A percentile compares a stretch with the other conserved stretches of the same genome.
These are phyloP conservation scores for Termitomyces sp. DNA, from an alignment of 768 basidiomycete species.

Conservation along the genomic window DNA sequence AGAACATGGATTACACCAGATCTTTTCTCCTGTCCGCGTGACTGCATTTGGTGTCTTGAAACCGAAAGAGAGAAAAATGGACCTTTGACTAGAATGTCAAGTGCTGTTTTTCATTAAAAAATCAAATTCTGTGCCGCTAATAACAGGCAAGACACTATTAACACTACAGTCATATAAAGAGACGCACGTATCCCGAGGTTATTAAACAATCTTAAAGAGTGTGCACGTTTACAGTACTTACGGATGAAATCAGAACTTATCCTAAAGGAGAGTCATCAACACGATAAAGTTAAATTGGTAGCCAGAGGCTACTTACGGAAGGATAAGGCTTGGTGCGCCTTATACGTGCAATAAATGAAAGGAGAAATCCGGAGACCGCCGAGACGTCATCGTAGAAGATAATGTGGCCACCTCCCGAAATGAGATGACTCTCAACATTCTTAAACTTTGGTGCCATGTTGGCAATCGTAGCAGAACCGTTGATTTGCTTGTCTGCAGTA, in stretches of 20 bases:
- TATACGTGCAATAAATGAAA: not conserved
- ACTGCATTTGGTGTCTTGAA: too few species aligned
- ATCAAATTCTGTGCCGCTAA: not conserved
- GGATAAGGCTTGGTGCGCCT: not conserved
- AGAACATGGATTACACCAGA: too few species aligned
- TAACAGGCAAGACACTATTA: not conserved
- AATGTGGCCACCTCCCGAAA: constrained; percentile 24
- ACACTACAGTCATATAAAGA: not conserved
- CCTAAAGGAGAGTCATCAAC: not conserved
- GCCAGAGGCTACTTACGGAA: not conserved
- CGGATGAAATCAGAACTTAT: not conserved
- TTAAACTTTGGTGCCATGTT: constrained; percentile 26
- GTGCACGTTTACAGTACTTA: too few species aligned
- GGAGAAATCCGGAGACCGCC: not conserved
- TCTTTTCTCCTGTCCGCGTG: too few species aligned
- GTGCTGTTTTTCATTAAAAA: not conserved
- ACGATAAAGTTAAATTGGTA: not conserved
- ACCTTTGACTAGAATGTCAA: too few species aligned
- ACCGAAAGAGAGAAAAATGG: too few species aligned
- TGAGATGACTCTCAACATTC: constrained; percentile 21
- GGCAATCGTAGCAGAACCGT: constrained; percentile 18
- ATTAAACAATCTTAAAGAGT: too few species aligned
- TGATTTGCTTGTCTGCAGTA: constrained; percentile 19
- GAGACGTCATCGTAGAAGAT: not conserved
- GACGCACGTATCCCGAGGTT: not conserved